Base-by-base conservation (phyloP, 306 rosid genomes). In the Glycine tomentella region DNA sequence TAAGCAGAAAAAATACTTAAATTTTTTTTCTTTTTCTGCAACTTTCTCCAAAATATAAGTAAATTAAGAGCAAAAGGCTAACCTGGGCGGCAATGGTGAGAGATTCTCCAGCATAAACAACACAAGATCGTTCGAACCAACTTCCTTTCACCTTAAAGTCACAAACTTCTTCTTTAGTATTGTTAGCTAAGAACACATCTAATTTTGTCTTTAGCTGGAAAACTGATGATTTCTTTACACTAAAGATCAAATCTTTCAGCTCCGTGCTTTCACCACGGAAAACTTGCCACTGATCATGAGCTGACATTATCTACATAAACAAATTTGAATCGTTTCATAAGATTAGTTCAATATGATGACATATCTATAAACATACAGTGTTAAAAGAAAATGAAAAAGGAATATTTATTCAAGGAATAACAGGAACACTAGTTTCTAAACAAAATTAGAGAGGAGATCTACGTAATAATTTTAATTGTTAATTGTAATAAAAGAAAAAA, bases 111-210 rank as follows among this genome's bases (percentile, higher is more conserved):
- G 84, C 90, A 82, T 89, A 79, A 67, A 91, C 13, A 51, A 80
- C 81, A 74, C 90, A 91, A 31, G 91, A 84, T 50, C 82, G 63
- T 31, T 91, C 91, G 9, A 62, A 73, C 90, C 91, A 89, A 14
- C 87, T 89, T 62, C 91, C 95, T 77, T 86, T 80, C 0, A 91
- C 79, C 78, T 42, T 86, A 80, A 79, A 89, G 78, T 89, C 95
- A 77, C 90, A 86, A 44, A 65, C 87, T 13, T 81, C 2, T 79
- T 91, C 93, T 56, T 56, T 40, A 12, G 80, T 83, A 51, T 89
- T 91, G 33, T 56, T 80, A 14, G 89, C 95, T 75, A 89, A 83
- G 89, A 91, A 91, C 73, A 91, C 93, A 46, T 88, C 84, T 65
- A 88, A 83, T 53, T 87, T 89, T 72, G 88, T 80, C 82, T 86